A percentile compares a stretch with the other conserved stretches of the same genome.
phyloP scores from a whole-genome alignment of 345 rosid species.

The Lumnitzera littorea region DNA sequence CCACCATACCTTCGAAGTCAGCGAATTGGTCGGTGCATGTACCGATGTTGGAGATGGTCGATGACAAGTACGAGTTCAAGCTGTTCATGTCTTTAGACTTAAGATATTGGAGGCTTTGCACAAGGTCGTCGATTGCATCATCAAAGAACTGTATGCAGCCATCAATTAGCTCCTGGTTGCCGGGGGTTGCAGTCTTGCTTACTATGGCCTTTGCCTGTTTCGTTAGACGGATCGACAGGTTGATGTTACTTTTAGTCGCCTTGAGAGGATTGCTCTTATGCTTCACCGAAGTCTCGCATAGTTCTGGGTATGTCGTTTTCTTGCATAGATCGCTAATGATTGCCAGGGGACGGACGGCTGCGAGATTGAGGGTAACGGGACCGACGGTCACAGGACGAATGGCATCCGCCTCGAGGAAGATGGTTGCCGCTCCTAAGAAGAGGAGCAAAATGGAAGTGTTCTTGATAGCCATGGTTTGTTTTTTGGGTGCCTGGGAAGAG shows the following conservation, averaged over 20 bases:
- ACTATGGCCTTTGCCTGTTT: conserved; percentile 1
- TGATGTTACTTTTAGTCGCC: conserved; percentile 1
- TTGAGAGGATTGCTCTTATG: no score
- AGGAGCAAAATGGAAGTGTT: no score
- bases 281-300: no score
- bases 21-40: conserved; percentile 24
- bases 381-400: no score
- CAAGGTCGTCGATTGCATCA: conserved; percentile 20
- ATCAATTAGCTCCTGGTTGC: conserved; percentile 7
- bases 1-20: conserved; percentile 1
- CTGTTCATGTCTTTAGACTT: conserved; percentile 18
- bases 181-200: not conserved
- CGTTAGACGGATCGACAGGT: conserved; percentile 10
- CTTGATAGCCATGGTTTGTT: no score
- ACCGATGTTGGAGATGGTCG: conserved; percentile 20
- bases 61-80: conserved; percentile 26
- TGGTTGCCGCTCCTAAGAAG: no score
- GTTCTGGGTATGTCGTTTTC: no score
- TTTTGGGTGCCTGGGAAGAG: no score
- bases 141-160: conserved; percentile 20
- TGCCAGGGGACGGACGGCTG: no score
- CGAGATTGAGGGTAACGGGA: no score
- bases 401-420: no score
- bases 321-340: no score
- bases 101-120: conserved; percentile 15